Base-by-base conservation (phyloP, 257 asterid species). In the Solanum lycopersicoides region DNA sequence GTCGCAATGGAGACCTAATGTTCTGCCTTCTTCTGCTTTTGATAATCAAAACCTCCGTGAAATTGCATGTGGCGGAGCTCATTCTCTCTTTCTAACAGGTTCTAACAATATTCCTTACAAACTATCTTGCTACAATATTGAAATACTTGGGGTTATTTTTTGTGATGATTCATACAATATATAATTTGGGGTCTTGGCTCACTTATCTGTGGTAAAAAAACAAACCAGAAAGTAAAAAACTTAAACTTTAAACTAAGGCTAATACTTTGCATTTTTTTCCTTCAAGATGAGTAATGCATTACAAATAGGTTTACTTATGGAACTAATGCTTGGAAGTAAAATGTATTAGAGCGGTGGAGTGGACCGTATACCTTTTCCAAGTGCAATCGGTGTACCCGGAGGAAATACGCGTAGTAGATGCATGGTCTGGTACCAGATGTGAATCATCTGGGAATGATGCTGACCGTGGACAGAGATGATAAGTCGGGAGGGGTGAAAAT, bases 41-140 rank as follows among this genome's bases (percentile, higher is more conserved):
- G 92, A 82, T 87, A 73, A 93, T 93, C 96, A 93, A 91, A 89
- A 89, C 87, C 91, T 97, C 88, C 90, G 91, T 84, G 94, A 94
- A 88, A 92, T 97, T 87, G 95, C 98, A 59, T 95, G 98, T 79
- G 99, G 99, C 53, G 99, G 99, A 44, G 99, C 99, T 87, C 99
- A 96, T 88, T 93, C 99, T 21, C 99, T 95, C 83, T 97, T 97
- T 79, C 95, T 97, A 37, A 92, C 98, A 68, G 99, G 99, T 97
- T 82, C 72, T 39, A 23, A 41, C 23, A 37, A 45, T 41, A 63
- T n/a, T 63, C 32, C 10, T 63, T 63, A 63, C 71, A 23, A 32
- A 63, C 15, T 63, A 4, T 63, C 71, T 63, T 63, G 32, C 71
- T 63, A 56, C 66, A 53, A 6, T 53, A 53, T 53, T 53, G 63